Evolutionary conservation across 75 land plant genomes (phyloP).

Genomic region (Picea sitchensis): DNA sequence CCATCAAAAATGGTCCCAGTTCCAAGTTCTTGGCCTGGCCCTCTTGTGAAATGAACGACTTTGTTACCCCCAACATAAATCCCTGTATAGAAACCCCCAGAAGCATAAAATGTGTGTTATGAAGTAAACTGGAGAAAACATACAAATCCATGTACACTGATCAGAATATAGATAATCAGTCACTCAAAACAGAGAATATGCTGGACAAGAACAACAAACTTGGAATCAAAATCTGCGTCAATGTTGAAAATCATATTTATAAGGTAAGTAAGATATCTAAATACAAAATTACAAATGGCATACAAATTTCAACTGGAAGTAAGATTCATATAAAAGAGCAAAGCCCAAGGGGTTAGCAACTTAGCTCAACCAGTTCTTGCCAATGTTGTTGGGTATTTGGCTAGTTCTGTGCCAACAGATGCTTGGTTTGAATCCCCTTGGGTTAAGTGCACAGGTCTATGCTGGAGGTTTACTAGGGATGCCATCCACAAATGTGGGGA

Average conservation of each 20-base stretch:
- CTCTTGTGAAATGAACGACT: constrained; percentile 74
- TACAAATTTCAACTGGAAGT: neutral
- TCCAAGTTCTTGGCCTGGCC: constrained; percentile 16
- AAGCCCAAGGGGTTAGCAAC: neutral
- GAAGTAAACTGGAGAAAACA: neutral
- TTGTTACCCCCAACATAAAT: constrained; percentile 69
- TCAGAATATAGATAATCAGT: neutral
- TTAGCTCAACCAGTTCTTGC: neutral
- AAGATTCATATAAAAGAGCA: neutral
- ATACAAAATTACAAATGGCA: neutral
- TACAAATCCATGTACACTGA: neutral
- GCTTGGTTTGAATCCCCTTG: neutral
- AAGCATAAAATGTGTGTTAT: too few relatives aligned
- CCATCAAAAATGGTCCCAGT: constrained; percentile 23
- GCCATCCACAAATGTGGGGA: too few relatives aligned
- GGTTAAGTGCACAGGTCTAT: too few relatives aligned
- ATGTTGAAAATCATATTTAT: neutral
- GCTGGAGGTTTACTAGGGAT: too few relatives aligned
- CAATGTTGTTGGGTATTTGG: neutral
- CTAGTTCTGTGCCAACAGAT: neutral
- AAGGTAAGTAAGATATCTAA: neutral
- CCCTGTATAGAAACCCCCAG: constrained; percentile 29
- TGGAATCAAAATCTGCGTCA: neutral
- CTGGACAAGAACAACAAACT: neutral
- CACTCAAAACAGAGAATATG: neutral